A percentile compares a stretch with the other conserved stretches of the same genome.
These are phyloP conservation scores for Casuarina equisetifolia DNA, from an alignment of 306 rosid genomes.

Conservation along the genomic window DNA sequence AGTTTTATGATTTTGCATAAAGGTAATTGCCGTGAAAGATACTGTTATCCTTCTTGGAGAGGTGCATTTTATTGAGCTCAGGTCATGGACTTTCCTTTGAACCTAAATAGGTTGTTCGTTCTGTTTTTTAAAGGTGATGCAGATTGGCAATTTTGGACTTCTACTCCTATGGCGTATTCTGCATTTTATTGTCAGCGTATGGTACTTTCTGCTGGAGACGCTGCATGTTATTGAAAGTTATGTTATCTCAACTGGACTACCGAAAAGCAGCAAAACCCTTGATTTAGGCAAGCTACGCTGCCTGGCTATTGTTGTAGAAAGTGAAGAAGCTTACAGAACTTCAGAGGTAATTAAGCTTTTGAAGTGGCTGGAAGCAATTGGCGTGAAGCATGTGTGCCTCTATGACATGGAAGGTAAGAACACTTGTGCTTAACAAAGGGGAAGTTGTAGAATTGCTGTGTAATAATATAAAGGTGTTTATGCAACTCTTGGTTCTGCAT, in stretches of 20 bases:
- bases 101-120: slow-evolving; percentile 29
- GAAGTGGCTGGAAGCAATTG: slow-evolving; percentile 63
- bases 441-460: slow-evolving; percentile 21
- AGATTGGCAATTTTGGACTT: slow-evolving; percentile 60
- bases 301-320: slow-evolving; percentile 83
- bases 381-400: slow-evolving; percentile 72
- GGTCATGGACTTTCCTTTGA: background rate
- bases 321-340: slow-evolving; percentile 71
- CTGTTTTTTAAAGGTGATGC: slow-evolving; percentile 41
- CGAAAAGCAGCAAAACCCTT: slow-evolving; percentile 51
- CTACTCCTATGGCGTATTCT: slow-evolving; percentile 64
- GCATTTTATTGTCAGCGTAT: slow-evolving; percentile 48
- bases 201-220: slow-evolving; percentile 41
- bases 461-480: background rate
- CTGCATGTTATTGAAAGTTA: slow-evolving; percentile 50
- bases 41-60: background rate
- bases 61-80: background rate
- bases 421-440: slow-evolving; percentile 11
- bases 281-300: slow-evolving; percentile 38
- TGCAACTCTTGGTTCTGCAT: background rate
- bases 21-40: background rate
- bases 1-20: background rate
- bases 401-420: slow-evolving; percentile 78
- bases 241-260: slow-evolving; percentile 60
- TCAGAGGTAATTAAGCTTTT: slow-evolving; percentile 62